Evolutionary conservation across 139 green algal genomes (phyloP), one percentile per base, ranked within the genome.

Genomic region (Picochlorum sp.): DNA sequence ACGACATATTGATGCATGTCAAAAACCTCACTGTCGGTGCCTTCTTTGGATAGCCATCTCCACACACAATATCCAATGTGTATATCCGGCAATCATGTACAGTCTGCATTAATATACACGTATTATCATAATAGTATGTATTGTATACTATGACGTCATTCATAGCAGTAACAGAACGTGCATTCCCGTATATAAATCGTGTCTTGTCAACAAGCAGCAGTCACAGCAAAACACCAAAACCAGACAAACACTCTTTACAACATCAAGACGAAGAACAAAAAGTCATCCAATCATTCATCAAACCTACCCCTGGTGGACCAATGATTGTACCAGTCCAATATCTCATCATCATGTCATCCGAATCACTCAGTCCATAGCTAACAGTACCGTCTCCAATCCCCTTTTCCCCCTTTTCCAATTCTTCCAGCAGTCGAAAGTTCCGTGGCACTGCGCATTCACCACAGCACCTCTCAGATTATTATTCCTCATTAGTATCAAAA

Each of bases 311-410:
- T 50, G 72, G 73, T 2, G 93, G 91, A 1, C 93, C 93, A 57
- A 99, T 93, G 57, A 99, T 97, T 7, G 93, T 97, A 18, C 93
- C 91, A 7, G 80, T 95, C 93, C 93, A 99, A 73, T 82, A 80
- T 22, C 75, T 71, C 89, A 98, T 96, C 6, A 89, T 59, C 50
- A 94, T 73, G 45, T 96, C 89, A 14, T 86, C 81, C 26, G 59
- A 44, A 55, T 95, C 86, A 29, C 93, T 87, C 85, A 98, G 88
- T 26, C 91, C 91, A 79, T 98, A 98, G 32, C 68, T 86, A 9
- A 98, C 93, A 0, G 83, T 91, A 28, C 93, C 91, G 72, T 98
- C 91, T 6, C 90, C 91, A 51, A 95, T 85, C 35, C 91, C 91
- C 59, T 90, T 95, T 65, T 97, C 90, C 3, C 91, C 84, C 56